Percentiles rank a stretch among this genome's conserved stretches.
Conservation (phyloP, 495 filamentous ascomycete species). For the Chaetomium cochliodes region DNA sequence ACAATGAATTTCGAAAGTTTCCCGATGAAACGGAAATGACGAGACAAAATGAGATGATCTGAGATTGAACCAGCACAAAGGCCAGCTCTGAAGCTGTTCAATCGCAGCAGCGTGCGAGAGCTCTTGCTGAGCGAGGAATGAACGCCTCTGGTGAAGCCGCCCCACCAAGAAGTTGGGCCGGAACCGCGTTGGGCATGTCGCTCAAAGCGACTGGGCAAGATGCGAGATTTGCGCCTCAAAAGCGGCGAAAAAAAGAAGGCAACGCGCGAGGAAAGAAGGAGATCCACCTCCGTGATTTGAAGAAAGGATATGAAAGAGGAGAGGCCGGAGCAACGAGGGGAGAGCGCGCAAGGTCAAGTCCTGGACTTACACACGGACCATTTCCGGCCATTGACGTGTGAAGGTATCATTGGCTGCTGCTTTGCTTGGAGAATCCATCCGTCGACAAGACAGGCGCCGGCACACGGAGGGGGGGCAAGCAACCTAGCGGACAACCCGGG, state of each 20-base stretch:
- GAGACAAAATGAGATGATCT: neutral
- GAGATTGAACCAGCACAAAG: neutral
- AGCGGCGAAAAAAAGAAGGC: neutral
- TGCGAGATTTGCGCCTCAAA: neutral
- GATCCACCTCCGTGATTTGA: neutral
- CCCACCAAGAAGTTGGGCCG: neutral
- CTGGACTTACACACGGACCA: constrained; percentile 34
- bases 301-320: constrained; percentile 3
- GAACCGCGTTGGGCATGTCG: neutral
- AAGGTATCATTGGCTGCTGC: constrained; percentile 35
- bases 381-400: constrained; percentile 38
- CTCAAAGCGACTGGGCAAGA: neutral
- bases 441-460: constrained; percentile 17
- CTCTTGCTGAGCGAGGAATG: neutral
- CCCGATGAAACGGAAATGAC: neutral
- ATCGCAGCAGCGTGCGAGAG: neutral
- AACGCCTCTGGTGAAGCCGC: neutral
- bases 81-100: neutral
- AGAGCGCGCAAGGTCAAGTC: neutral
- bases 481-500: too few species aligned
- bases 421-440: constrained; percentile 12
- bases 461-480: neutral
- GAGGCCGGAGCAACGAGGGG: neutral
- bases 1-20: constrained; percentile 1
- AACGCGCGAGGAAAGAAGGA: too few species aligned